phyloP scores from a whole-genome alignment of 106 monocot species.

The Acorus gramineus region DNA sequence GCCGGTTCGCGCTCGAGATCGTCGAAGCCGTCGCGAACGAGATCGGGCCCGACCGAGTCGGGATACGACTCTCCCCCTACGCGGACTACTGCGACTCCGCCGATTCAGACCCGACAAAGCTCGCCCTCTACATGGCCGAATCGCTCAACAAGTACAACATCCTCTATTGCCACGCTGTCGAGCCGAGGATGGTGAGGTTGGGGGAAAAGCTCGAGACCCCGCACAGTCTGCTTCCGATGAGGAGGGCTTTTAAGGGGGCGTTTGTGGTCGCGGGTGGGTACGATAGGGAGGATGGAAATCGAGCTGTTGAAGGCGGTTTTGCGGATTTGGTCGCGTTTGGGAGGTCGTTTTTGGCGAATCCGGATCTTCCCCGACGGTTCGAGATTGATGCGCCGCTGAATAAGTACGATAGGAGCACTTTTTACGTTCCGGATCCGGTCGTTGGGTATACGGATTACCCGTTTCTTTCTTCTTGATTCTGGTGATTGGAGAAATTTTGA shows the following conservation, averaged over 20 bases:
- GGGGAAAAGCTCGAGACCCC: constrained; percentile 9
- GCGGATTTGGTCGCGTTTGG: constrained; percentile 26
- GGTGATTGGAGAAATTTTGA: too few species aligned
- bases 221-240: constrained; percentile 9
- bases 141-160: constrained; percentile 17
- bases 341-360: background rate
- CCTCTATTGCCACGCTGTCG: constrained; percentile 21
- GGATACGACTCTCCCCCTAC: constrained; percentile 24
- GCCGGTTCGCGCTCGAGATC: constrained; percentile 24
- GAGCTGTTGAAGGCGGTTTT: constrained; percentile 11
- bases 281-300: constrained; percentile 27
- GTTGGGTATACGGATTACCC: constrained; percentile 35
- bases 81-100: constrained; percentile 5
- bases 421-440: constrained; percentile 14
- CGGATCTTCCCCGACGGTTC: constrained; percentile 16
- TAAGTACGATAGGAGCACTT: constrained; percentile 16
- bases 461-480: constrained; percentile 6
- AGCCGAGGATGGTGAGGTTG: constrained; percentile 24
- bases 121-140: constrained; percentile 18
- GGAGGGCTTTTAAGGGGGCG: constrained; percentile 20
- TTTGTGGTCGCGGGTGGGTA: constrained; percentile 27
- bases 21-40: constrained; percentile 13
- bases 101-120: constrained; percentile 18
- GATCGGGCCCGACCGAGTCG: constrained; percentile 22
- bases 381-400: constrained; percentile 18